These are phyloP conservation scores for Trypanosoma mega DNA, from an alignment of 208 protist species.

Conservation along the genomic window DNA sequence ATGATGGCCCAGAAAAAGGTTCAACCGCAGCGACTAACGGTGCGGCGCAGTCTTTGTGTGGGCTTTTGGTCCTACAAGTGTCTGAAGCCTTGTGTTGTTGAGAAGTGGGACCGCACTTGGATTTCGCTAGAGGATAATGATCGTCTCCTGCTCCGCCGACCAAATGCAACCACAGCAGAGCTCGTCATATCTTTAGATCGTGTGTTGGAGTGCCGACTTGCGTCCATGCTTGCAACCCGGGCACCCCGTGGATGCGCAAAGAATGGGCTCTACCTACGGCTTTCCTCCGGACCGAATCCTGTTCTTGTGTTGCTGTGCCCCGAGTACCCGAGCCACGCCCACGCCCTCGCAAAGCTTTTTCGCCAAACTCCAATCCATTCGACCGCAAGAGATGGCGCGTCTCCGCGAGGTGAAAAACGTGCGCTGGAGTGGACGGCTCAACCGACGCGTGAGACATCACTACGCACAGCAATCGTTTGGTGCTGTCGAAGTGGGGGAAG, in stretches of 20 bases:
- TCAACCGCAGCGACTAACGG: not conserved
- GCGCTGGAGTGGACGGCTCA: not conserved
- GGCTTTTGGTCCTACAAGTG: slow-evolving; percentile 66
- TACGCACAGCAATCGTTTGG: slow-evolving; percentile 10
- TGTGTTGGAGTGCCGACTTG: slow-evolving; percentile 20
- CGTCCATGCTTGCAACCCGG: slow-evolving; percentile 22
- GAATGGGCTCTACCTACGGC: slow-evolving; percentile 47
- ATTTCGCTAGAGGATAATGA: slow-evolving; percentile 22
- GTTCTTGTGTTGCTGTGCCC: slow-evolving; percentile 51
- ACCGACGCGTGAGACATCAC: not conserved
- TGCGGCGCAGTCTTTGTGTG: slow-evolving; percentile 18
- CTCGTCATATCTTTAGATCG: slow-evolving; percentile 20
- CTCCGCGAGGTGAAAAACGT: not conserved
- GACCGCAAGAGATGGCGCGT: not conserved
- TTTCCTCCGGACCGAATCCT: slow-evolving; percentile 34
- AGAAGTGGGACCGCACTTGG: slow-evolving; percentile 60
- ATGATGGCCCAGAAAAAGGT: not conserved
- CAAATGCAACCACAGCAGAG: slow-evolving; percentile 25
- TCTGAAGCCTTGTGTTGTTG: slow-evolving; percentile 39
- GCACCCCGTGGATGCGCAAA: slow-evolving; percentile 36
- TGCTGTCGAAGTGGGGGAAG: slow-evolving; percentile 19
- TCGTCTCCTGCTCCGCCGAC: slow-evolving; percentile 24
- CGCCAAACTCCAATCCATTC: not conserved
- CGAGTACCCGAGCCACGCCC: slow-evolving; percentile 27
- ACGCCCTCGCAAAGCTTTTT: slow-evolving; percentile 29